Percentiles rank a stretch among this genome's conserved stretches.
Evolutionary conservation across 495 filamentous ascomycete species (phyloP).

Genomic region (Melanomma pulvis-pyrius): DNA sequence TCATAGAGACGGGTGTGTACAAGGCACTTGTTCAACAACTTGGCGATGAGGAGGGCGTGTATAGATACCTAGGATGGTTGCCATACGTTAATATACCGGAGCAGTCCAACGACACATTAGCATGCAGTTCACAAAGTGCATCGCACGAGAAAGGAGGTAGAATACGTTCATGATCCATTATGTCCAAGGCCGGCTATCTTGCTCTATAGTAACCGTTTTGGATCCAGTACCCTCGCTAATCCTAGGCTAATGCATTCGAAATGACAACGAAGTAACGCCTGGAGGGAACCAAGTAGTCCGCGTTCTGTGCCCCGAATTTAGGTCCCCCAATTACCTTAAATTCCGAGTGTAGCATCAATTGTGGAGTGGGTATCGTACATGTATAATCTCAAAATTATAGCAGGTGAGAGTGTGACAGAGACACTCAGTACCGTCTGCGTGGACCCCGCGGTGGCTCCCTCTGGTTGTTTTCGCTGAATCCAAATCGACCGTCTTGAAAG

Average conservation of each 20-base stretch:
- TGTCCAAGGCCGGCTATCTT: background rate
- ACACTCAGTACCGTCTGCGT: constrained; percentile 15
- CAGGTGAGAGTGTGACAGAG: background rate
- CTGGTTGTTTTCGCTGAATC: constrained; percentile 30
- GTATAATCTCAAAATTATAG: background rate
- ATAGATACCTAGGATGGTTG: background rate
- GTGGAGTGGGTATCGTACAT: constrained; percentile 17
- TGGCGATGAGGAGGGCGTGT: background rate
- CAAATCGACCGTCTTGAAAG: constrained; percentile 41
- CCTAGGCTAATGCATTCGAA: background rate
- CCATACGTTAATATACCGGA: background rate
- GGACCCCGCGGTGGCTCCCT: constrained; percentile 13
- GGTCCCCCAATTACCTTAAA: background rate
- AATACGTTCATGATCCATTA: background rate
- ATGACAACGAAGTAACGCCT: background rate
- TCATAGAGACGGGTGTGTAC: background rate
- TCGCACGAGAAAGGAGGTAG: background rate
- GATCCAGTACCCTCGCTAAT: background rate
- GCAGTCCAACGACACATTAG: background rate
- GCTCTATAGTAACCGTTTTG: background rate
- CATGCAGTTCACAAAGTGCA: background rate
- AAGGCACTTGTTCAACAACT: background rate
- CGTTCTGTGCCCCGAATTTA: background rate
- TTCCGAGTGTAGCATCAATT: constrained; percentile 4
- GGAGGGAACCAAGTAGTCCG: background rate